A percentile compares a stretch with the other conserved stretches of the same genome.
Conservation (phyloP, 2,329 filamentous ascomycete genomes). For the Penicillium sp. region DNA sequence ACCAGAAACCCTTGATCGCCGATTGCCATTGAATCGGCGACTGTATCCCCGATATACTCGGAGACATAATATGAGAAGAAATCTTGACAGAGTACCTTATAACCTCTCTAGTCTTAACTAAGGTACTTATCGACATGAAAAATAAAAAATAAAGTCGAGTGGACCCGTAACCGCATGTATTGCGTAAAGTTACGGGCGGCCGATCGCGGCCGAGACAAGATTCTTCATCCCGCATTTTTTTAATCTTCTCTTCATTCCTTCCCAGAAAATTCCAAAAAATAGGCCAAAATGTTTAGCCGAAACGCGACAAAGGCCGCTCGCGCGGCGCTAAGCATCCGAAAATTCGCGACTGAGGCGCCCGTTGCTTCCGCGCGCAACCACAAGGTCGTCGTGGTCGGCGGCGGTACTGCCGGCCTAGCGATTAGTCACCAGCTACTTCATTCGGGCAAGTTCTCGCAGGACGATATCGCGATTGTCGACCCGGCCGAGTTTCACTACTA, state of each 20-base stretch:
- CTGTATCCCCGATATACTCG: not conserved
- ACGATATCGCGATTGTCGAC: constrained; percentile 62
- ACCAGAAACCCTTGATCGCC: constrained; percentile 2
- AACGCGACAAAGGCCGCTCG: constrained; percentile 22
- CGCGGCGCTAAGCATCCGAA: constrained; percentile 17
- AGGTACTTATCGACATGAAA: no score
- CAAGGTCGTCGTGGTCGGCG: constrained; percentile 63
- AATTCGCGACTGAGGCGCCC: constrained; percentile 32
- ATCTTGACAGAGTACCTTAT: not conserved
- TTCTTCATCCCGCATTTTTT: not conserved
- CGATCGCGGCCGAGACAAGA: constrained; percentile 12
- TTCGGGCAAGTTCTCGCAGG: constrained; percentile 50
- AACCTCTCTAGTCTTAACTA: not conserved
- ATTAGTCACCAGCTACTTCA: constrained; percentile 64
- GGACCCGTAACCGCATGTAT: constrained; percentile 8
- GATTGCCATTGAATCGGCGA: constrained; percentile 9
- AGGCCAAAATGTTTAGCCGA: constrained; percentile 25
- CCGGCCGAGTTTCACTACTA: constrained; percentile 61
- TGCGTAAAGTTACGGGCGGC: constrained; percentile 11
- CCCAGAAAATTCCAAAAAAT: not conserved
- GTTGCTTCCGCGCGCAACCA: constrained; percentile 45
- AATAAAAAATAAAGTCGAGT: not conserved
- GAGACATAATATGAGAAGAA: not conserved
- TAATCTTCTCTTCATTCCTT: not conserved
- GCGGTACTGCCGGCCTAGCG: constrained; percentile 59